phyloP scores from a whole-genome alignment of 768 basidiomycete genomes.

The Mycena rosella region DNA sequence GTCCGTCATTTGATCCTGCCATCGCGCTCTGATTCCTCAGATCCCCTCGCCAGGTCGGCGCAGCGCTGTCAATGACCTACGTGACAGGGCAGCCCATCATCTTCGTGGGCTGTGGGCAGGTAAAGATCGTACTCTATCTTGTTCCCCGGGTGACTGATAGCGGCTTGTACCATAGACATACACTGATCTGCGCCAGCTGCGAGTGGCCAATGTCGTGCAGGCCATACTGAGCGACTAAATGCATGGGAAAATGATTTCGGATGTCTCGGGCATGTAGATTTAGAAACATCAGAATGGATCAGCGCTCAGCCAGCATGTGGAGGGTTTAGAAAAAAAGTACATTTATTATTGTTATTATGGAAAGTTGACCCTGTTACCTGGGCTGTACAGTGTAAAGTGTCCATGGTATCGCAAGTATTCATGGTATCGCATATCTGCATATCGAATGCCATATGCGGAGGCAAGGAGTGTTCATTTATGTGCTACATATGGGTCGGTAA shows the following conservation, averaged over 20 bases:
- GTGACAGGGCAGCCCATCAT: conserved; percentile 98
- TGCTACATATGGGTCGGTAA: conserved; percentile 23
- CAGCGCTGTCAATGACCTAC: conserved; percentile 98
- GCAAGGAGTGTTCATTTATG: conserved; percentile 4
- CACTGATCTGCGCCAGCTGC: conserved; percentile 92
- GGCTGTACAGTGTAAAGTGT: no score
- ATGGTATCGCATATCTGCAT: background rate
- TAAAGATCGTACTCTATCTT: conserved; percentile 43
- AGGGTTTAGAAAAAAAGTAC: conserved; percentile 6
- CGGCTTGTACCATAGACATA: conserved; percentile 76
- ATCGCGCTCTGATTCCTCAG: background rate
- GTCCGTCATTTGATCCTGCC: conserved; percentile 54
- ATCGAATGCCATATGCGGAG: background rate
- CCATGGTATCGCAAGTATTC: conserved; percentile 11
- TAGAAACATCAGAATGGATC: background rate
- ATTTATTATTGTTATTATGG: background rate
- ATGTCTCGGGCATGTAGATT: background rate
- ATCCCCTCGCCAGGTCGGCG: conserved; percentile 79
- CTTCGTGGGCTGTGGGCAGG: conserved; percentile 98
- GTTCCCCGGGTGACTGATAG: conserved; percentile 17
- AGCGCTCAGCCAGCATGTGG: no score
- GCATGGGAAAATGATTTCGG: conserved; percentile 4
- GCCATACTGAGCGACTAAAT: conserved; percentile 86
- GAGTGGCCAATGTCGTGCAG: conserved; percentile 93
- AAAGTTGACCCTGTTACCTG: no score